phyloP scores from a whole-genome alignment of 495 filamentous ascomycete genomes.

The Haplographium delicatum region DNA sequence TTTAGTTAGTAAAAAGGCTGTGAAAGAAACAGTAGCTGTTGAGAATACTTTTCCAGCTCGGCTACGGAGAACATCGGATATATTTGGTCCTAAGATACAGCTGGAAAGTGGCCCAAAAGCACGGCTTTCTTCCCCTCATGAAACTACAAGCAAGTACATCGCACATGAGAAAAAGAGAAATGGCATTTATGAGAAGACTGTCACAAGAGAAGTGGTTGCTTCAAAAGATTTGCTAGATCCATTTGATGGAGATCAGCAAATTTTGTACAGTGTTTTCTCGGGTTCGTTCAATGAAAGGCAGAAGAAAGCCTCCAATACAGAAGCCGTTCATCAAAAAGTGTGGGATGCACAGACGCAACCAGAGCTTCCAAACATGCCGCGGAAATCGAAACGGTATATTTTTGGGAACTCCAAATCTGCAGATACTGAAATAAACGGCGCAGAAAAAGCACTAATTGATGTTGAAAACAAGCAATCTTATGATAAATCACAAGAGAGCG shows the following conservation, averaged over 20 bases:
- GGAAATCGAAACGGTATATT: not conserved
- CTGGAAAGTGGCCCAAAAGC: constrained; percentile 15
- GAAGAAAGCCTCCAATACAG: not conserved
- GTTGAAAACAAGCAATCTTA: not conserved
- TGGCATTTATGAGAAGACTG: constrained; percentile 14
- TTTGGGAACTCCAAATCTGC: not conserved
- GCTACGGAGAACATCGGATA: not conserved
- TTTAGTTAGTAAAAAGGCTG: not conserved
- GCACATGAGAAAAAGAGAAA: constrained; percentile 12
- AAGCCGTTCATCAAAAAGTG: too few species aligned
- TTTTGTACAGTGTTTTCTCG: too few species aligned
- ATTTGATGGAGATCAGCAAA: constrained; percentile 8
- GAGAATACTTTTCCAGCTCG: not conserved
- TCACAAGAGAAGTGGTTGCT: constrained; percentile 5
- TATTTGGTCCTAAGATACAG: constrained; percentile 15
- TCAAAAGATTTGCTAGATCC: constrained; percentile 11
- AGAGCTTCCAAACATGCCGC: not conserved
- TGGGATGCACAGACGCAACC: too few species aligned
- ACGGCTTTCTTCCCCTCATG: constrained; percentile 7
- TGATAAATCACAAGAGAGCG: not conserved
- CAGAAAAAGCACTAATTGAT: not conserved
- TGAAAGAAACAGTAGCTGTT: not conserved
- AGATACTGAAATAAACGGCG: not conserved
- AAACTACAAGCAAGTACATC: constrained; percentile 14
- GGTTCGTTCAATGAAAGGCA: too few species aligned